These are phyloP conservation scores for Cochlearia excelsa DNA, from an alignment of 345 rosid species.

Conservation along the genomic window DNA sequence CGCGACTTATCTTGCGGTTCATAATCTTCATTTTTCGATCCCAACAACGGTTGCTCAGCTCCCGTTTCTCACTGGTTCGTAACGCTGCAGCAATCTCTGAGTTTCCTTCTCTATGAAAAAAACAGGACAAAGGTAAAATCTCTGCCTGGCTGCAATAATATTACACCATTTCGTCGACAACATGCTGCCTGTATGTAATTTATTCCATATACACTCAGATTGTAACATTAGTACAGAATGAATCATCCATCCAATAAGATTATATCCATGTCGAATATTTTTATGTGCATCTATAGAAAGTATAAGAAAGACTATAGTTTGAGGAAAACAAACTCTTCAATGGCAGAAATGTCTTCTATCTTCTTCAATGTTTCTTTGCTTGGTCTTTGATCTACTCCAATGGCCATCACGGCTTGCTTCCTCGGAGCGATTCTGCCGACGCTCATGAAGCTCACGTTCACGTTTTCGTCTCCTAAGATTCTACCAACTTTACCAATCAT, in stretches of 20 bases:
- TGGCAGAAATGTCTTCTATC: constrained; percentile 41
- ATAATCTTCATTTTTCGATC: constrained; percentile 42
- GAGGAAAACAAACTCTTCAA: not conserved
- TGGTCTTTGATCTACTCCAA: constrained; percentile 73
- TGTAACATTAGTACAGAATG: constrained; percentile 8
- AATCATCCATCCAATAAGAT: not conserved
- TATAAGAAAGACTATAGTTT: not conserved
- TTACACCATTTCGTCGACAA: constrained; percentile 32
- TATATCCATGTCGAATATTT: not conserved
- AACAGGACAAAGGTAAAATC: constrained; percentile 1
- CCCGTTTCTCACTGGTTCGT: constrained; percentile 60
- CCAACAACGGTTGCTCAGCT: constrained; percentile 61
- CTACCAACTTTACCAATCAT: constrained; percentile 64
- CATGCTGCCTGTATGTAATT: not conserved
- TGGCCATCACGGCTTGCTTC: constrained; percentile 71
- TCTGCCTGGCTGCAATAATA: constrained; percentile 21
- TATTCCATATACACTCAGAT: constrained; percentile 2
- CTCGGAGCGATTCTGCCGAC: constrained; percentile 53
- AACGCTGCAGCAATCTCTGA: constrained; percentile 4
- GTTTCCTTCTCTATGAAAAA: not conserved
- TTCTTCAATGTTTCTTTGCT: constrained; percentile 43
- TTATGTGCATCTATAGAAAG: not conserved
- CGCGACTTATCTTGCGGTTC: constrained; percentile 52
- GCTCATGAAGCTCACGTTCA: constrained; percentile 70
- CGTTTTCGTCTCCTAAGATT: constrained; percentile 58